These are phyloP conservation scores for Podaxis sp. DNA, from an alignment of 768 basidiomycete genomes.

Conservation along the genomic window DNA sequence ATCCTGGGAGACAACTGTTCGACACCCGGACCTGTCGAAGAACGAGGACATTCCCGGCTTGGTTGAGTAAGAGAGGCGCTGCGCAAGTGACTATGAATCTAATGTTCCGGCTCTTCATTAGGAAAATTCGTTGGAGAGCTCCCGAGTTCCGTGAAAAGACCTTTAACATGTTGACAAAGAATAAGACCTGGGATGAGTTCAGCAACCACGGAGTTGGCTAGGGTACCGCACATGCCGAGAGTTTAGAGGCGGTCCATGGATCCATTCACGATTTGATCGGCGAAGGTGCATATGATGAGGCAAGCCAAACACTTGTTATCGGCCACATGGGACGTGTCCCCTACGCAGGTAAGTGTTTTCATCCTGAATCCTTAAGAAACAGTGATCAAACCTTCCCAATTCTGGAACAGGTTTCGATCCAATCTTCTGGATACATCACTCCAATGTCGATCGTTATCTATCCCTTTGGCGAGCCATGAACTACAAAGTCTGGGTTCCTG, in stretches of 20 bases:
- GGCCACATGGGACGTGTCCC: slow-evolving; percentile 43
- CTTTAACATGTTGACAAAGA: slow-evolving; percentile 37
- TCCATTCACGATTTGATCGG: slow-evolving; percentile 42
- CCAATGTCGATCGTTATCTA: slow-evolving; percentile 53
- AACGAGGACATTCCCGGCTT: slow-evolving; percentile 27
- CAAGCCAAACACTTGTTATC: no score
- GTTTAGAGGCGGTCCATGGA: slow-evolving; percentile 52
- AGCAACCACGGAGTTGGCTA: slow-evolving; percentile 46
- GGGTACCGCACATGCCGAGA: slow-evolving; percentile 34
- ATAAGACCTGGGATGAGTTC: slow-evolving; percentile 42
- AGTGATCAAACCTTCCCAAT: no score
- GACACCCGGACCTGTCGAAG: slow-evolving; percentile 26
- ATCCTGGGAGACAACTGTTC: slow-evolving; percentile 28
- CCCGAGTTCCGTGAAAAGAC: slow-evolving; percentile 30
- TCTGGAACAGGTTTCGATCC: slow-evolving; percentile 43
- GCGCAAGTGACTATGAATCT: no score
- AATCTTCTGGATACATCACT: slow-evolving; percentile 54
- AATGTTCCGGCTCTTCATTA: no score
- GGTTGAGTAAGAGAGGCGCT: slow-evolving; percentile 20
- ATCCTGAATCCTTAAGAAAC: no score
- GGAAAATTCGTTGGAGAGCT: slow-evolving; percentile 21
- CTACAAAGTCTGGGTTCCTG: slow-evolving; percentile 37
- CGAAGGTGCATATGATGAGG: no score
- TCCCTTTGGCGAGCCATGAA: slow-evolving; percentile 53
- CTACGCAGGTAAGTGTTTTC: slow-evolving; percentile 36